Conservation (phyloP, 2,329 filamentous ascomycete species). For the Microascus cirrosus region DNA sequence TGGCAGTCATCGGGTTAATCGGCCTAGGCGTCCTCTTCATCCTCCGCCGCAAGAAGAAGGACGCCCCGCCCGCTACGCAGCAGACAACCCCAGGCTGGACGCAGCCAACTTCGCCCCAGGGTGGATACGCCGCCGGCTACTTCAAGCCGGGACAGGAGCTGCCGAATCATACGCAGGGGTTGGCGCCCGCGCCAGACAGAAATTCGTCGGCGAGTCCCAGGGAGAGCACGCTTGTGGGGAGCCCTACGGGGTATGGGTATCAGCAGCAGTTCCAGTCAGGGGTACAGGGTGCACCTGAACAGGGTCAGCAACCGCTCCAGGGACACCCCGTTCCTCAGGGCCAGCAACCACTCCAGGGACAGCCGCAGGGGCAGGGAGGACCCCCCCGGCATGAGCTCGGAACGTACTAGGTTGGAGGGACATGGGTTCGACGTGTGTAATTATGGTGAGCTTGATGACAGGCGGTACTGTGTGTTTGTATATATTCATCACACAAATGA, state of each 20-base stretch:
- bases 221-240: neutral
- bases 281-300: too few species aligned
- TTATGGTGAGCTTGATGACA: too few species aligned
- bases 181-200: neutral
- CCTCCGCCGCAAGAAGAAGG: slow-evolving; percentile 15
- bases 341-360: neutral
- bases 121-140: neutral
- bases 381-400: too few species aligned
- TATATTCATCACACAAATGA: too few species aligned
- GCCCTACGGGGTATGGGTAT: neutral
- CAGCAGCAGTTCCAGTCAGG: neutral
- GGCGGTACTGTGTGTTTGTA: too few species aligned
- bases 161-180: neutral
- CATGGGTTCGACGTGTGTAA: too few species aligned
- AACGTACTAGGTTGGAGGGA: too few species aligned
- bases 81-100: slow-evolving; percentile 6
- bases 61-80: slow-evolving; percentile 6
- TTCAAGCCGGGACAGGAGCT: neutral
- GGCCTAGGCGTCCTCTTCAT: slow-evolving; percentile 19
- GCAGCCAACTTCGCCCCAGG: neutral
- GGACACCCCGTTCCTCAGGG: neutral
- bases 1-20: slow-evolving; percentile 18
- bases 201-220: neutral
- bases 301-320: neutral
- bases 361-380: neutral